A percentile compares a stretch with the other conserved stretches of the same genome.
Evolutionary conservation across 2,329 filamentous ascomycete species (phyloP).

Genomic region (Rugonectria rugulosa): DNA sequence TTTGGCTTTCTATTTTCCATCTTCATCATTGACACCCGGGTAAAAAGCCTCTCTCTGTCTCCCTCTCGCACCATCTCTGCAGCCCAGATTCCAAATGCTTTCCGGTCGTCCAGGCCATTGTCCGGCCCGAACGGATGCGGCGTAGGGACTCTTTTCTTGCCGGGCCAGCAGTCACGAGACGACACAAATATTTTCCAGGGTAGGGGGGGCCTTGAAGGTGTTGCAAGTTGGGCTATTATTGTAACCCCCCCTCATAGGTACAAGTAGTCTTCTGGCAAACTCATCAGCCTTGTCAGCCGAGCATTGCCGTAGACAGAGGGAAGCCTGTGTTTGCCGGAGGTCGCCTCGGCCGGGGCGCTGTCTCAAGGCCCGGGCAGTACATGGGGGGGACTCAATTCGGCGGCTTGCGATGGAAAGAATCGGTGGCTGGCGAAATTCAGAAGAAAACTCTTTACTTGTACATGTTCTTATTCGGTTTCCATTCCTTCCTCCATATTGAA

Average conservation of each 20-base stretch:
- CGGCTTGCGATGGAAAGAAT: slow-evolving; percentile 8
- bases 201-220: not conserved
- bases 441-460: slow-evolving; percentile 14
- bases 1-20: too few relatives aligned
- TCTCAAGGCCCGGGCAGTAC: slow-evolving; percentile 10
- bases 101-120: too few relatives aligned
- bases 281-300: slow-evolving; percentile 11
- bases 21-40: too few relatives aligned
- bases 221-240: slow-evolving; percentile 10
- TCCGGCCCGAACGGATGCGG: too few relatives aligned
- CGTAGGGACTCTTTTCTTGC: too few relatives aligned
- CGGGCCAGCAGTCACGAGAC: too few relatives aligned
- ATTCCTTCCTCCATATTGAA: slow-evolving; percentile 10
- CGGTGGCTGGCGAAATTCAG: slow-evolving; percentile 18
- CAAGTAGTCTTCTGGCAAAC: too few relatives aligned
- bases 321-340: slow-evolving; percentile 4
- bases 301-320: not conserved
- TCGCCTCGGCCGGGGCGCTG: slow-evolving; percentile 15
- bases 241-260: slow-evolving; percentile 8
- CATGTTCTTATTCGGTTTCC: slow-evolving; percentile 9
- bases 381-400: slow-evolving; percentile 19
- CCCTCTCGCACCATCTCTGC: too few relatives aligned
- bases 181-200: too few relatives aligned
- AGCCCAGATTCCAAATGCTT: too few relatives aligned
- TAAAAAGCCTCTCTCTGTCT: too few relatives aligned